Evolutionary conservation across 805 yeast species (phyloP), one percentile per base, ranked within the genome.

Genomic region (Wickerhamomyces chaumierensis): DNA sequence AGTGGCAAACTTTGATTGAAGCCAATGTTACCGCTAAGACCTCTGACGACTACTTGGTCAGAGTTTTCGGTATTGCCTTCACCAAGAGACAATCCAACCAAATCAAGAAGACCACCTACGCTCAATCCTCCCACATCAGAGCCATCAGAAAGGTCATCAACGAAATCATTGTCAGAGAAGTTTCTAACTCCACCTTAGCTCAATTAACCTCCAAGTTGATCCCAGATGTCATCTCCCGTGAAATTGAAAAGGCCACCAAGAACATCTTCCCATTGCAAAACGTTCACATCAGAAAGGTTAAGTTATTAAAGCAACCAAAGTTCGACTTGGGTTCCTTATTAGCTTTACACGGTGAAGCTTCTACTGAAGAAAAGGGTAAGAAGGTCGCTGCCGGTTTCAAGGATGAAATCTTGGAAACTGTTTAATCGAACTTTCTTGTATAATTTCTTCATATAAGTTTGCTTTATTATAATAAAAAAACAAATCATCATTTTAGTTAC

Each of bases 161-260:
- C 60, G 96, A 90, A 67, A 85, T 88, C 69, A 85, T 88, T 85
- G 78, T 83, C 68, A 86, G 94, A 71, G 96, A 88, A 75, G 96
- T 88, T 53, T 75, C 92, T 52, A 81, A 81, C 78, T 84, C 84
- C 51, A 88, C 97, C 54, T 79, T 88, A 65, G 85, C 96, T 65
- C 96, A 88, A 75, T 83, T 88, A 67, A 86, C 95, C 58, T 77
- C 94, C 63, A 88, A 90, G 78, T 84, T 88, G 74, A 88, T 88
- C 60, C 96, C 97, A 65, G 97, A 88, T 75, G 95, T 90, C 57
- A 88, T 88, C 67, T 95, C 95, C 66, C 90, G 95, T 72, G 97
- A 90, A 73, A 90, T 88, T 61, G 95, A 87, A 75, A 88, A 87
- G 77, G 78, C 95, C 52, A 84, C 96, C 55, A 87, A 81, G 70